Base-by-base conservation (phyloP, 83 land plant genomes). In the Diphasiastrum complanatum region DNA sequence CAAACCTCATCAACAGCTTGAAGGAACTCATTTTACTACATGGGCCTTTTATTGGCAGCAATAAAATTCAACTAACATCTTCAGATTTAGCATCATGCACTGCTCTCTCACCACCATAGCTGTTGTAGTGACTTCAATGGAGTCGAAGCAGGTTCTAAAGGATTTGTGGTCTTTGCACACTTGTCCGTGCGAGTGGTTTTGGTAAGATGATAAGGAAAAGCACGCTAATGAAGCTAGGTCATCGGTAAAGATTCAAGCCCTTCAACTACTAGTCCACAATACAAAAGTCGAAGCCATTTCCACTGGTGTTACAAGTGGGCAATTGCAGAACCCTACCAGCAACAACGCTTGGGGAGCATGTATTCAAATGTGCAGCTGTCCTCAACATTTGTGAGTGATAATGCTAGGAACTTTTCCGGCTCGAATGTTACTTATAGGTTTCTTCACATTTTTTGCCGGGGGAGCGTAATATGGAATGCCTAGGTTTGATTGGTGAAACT, bases 171-270 rank as follows among this genome's bases (percentile, higher is more conserved):
- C 91, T 20, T 56, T 58, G 22, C 73, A 73, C 32, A 77, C 88
- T 16, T 75, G 85, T n/a, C 88, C 96, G 5, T 89, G 91, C 72
- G 96, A 81, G 61, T 89, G 96, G 96, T 89, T 81, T 50, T 68
- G 79, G 27, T 83, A 85, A 52, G 97, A 91, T 50, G 87, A 91
- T 62, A 45, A 50, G 16, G 35, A 61, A 30, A 74, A 76, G n/a
- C 58, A 46, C 49, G 87, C 97, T n/a, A 0, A 23, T 64, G 32
- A 23, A 40, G 2, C 23, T 50, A 27, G 35, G 35, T 53, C 27
- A 25, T 26, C 38, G 26, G 36, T 29, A 1, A 47, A 61, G 31
- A n/a, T 26, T 24, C 28, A 45, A 12, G 19, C 26, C 16, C 20
- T 40, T 18, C 47, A 19, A 52, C 58, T 4, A 43, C 35, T 22